Evolutionary conservation across 306 rosid genomes (phyloP).

Genomic region (Glycine latifolia): DNA sequence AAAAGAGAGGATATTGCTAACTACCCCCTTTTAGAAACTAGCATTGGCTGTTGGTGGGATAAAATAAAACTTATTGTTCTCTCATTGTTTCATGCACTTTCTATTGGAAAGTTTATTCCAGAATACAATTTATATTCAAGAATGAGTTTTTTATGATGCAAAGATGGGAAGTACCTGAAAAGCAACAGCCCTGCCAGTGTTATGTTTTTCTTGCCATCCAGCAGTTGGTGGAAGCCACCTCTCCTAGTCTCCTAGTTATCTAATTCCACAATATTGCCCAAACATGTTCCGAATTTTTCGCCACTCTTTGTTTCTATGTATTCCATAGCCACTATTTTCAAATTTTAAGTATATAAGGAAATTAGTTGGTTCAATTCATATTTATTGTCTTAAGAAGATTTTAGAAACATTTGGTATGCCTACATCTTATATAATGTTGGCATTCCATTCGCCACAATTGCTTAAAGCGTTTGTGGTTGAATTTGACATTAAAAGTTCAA

Average conservation of each 20-base stretch:
- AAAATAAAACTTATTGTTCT: too few relatives aligned
- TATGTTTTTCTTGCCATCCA: neutral
- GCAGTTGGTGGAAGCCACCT: constrained; percentile 18
- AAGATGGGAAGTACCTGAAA: too few relatives aligned
- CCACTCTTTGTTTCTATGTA: neutral
- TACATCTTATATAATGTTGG: neutral
- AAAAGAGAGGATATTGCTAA: neutral
- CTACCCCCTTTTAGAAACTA: neutral
- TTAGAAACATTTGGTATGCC: neutral
- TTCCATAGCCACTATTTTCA: neutral
- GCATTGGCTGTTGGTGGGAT: neutral
- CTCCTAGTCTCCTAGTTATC: neutral
- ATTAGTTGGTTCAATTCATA: neutral
- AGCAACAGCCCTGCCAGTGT: neutral
- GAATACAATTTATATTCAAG: too few relatives aligned
- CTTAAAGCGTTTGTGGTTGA: too few relatives aligned
- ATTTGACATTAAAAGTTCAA: too few relatives aligned
- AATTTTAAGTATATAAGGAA: too few relatives aligned
- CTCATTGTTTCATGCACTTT: too few relatives aligned
- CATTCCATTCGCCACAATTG: too few relatives aligned
- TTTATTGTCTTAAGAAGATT: neutral
- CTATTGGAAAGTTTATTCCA: too few relatives aligned
- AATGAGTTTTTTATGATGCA: too few relatives aligned
- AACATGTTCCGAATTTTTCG: constrained; percentile 21
- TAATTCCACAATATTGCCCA: neutral